Base-by-base conservation (phyloP, 805 yeast species). In the Yarrowia bubula region DNA sequence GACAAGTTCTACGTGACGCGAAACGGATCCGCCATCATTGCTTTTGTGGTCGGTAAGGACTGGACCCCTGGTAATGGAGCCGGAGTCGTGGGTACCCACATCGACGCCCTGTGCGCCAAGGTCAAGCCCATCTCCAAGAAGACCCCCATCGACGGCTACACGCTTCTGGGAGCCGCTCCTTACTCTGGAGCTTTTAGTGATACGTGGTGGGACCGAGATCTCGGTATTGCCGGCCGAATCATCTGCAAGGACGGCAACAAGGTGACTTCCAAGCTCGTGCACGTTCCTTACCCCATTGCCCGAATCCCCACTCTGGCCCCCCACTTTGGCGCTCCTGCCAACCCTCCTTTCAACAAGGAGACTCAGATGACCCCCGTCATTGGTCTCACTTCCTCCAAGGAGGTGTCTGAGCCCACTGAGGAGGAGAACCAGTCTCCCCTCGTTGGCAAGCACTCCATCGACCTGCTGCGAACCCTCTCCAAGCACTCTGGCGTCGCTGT, bases 281-380 rank as follows among this genome's bases (percentile, higher is more conserved):
- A 71, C 28, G 65, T 75, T 17, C 73, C 75, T 8, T 71, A 73
- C 39, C 75, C 77, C 6, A 82, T 89, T 72, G 96, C 90, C 10
- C 85, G 84, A 69, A 87, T 90, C 65, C 93, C 96, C 7, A 81
- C 91, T 1, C 79, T 90, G 72, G 96, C 96, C 4, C 91, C 90
- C 3, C 96, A 89, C 76, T 90, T 89, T 72, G 96, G 96, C 51
- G 77, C 77, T 2, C 85, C 85, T 6, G 80, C 90, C 1, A 73
- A 76, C 22, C 86, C 86, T 8, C 89, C 90, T 2, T 87, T 84
- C 75, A 88, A 90, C 75, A 78, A 76, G 68, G 96, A 90, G 74
- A 87, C 88, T 32, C 85, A 86, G 71, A 86, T 88, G 61, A 87
- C 88, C 17, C 96, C 96, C 0, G 84, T 90, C 9, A 77, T 88